These are phyloP conservation scores for Globisporangium canariense DNA, from an alignment of 352 stramenopile species.

Conservation along the genomic window DNA sequence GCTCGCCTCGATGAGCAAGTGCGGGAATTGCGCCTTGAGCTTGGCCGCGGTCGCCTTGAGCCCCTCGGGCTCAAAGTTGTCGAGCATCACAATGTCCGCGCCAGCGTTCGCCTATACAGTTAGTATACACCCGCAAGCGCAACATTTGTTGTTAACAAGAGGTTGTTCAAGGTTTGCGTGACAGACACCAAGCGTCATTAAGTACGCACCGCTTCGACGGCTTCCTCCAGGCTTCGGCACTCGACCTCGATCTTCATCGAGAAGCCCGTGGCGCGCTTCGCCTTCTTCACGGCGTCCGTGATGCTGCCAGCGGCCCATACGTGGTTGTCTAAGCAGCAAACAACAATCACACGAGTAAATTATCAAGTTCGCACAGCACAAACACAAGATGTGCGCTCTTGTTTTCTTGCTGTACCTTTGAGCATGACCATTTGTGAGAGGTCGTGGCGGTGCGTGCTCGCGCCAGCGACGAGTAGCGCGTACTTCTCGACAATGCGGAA, in stretches of 20 bases:
- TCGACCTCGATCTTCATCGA: conserved; percentile 99
- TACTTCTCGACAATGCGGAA: conserved; percentile 99
- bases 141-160: neutral
- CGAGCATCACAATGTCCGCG: conserved; percentile 97
- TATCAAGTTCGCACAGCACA: neutral
- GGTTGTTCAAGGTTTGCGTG: neutral
- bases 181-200: neutral
- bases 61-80: conserved; percentile 95
- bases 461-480: conserved; percentile 94
- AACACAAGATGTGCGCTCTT: neutral
- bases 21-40: conserved; percentile 94
- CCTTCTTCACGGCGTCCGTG: conserved; percentile 91
- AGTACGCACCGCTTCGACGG: conserved; percentile 82
- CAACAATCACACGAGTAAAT: neutral
- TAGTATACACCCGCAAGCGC: neutral
- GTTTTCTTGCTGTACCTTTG: conserved; percentile 58
- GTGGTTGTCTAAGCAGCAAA: conserved; percentile 93
- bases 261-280: conserved; percentile 92
- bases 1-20: conserved; percentile 96
- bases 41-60: conserved; percentile 89
- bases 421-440: conserved; percentile 99
- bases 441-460: conserved; percentile 93
- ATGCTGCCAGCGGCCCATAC: conserved; percentile 96
- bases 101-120: conserved; percentile 52
- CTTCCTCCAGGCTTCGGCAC: conserved; percentile 92